phyloP scores from a whole-genome alignment of 192 early-diverging fungal genomes.

The Globomyces pollinis-pini region DNA sequence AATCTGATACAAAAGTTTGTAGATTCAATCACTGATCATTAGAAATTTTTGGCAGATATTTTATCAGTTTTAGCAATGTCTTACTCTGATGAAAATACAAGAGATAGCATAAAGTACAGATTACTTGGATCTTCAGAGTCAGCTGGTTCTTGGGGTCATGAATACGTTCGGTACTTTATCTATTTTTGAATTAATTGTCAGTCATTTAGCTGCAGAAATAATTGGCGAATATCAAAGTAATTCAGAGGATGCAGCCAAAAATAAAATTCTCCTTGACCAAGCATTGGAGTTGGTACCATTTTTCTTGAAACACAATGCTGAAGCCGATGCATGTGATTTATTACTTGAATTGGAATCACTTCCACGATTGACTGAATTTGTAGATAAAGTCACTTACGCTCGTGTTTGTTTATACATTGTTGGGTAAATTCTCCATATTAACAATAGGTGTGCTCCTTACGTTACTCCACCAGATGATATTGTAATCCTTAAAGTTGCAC shows the following conservation, averaged over 20 bases:
- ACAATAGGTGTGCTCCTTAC: slow-evolving; percentile 87
- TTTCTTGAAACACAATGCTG: slow-evolving; percentile 93
- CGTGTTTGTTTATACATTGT: slow-evolving; percentile 94
- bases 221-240: slow-evolving; percentile 74
- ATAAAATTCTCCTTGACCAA: slow-evolving; percentile 59
- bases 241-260: slow-evolving; percentile 42
- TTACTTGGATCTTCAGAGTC: slow-evolving; percentile 67
- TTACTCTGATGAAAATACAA: slow-evolving; percentile 78
- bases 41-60: slow-evolving; percentile 85
- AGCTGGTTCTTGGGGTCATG: slow-evolving; percentile 94
- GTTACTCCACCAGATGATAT: slow-evolving; percentile 86
- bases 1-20: slow-evolving; percentile 67
- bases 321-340: slow-evolving; percentile 96
- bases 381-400: slow-evolving; percentile 86
- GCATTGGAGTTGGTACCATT: slow-evolving; percentile 88
- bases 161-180: slow-evolving; percentile 77
- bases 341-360: slow-evolving; percentile 83
- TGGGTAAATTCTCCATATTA: slow-evolving; percentile 45
- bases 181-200: slow-evolving; percentile 13
- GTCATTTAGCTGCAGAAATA: slow-evolving; percentile 85
- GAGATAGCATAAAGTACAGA: slow-evolving; percentile 81
- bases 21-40: too few relatives aligned
- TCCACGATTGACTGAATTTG: slow-evolving; percentile 69
- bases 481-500: slow-evolving; percentile 75
- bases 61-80: slow-evolving; percentile 96